Percentiles rank a stretch among this genome's conserved stretches.
These are phyloP conservation scores for Cornus controversa DNA, from an alignment of 148 eudicot genomes.

Conservation along the genomic window DNA sequence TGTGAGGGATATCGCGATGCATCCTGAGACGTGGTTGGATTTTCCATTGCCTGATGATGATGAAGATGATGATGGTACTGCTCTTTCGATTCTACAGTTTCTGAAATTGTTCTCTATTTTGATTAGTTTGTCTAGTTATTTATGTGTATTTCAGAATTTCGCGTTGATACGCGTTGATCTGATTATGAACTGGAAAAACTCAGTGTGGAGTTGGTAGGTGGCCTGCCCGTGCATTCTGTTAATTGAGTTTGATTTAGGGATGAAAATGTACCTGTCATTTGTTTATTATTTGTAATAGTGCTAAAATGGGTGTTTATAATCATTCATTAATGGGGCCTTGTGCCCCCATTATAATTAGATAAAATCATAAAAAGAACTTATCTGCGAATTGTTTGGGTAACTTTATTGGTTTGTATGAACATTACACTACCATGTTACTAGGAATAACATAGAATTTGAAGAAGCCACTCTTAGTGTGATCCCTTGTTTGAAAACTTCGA, in stretches of 20 bases:
- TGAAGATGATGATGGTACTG: constrained; percentile 34
- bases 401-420: neutral
- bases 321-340: neutral
- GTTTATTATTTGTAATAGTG: neutral
- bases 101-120: neutral
- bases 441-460: neutral
- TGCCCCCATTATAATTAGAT: neutral
- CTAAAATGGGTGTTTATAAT: neutral
- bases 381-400: neutral
- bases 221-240: neutral
- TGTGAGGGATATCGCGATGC: constrained; percentile 61
- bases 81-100: neutral
- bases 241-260: neutral
- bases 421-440: neutral
- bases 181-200: neutral
- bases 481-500: too few species aligned
- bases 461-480: neutral
- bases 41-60: constrained; percentile 65
- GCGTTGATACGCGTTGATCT: neutral
- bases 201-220: neutral
- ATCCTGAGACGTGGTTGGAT: constrained; percentile 89
- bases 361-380: neutral
- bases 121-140: neutral
- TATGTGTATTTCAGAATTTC: neutral
- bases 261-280: neutral